Conservation (phyloP, 2,329 filamentous ascomycete genomes). For the Sphaerulina populicola region DNA sequence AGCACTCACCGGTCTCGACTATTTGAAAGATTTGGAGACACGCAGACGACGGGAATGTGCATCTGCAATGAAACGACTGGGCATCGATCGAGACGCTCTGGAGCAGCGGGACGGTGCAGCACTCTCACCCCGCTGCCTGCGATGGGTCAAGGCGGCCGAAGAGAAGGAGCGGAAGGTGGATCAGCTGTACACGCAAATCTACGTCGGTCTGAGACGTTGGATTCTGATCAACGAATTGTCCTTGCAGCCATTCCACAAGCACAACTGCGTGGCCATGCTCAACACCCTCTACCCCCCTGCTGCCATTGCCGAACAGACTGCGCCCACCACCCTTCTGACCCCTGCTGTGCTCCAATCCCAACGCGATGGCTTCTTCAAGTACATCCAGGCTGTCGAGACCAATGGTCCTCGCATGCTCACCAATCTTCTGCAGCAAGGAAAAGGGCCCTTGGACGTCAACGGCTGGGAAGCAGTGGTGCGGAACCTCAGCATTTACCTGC, state of each 20-base stretch:
- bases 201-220: conserved; percentile 56
- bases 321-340: conserved; percentile 48
- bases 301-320: conserved; percentile 33
- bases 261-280: conserved; percentile 59
- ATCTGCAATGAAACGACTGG: conserved; percentile 47
- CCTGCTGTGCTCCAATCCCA: conserved; percentile 47
- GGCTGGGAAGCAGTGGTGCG: conserved; percentile 47
- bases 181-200: conserved; percentile 53
- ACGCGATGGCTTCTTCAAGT: conserved; percentile 55
- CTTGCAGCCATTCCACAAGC: conserved; percentile 54
- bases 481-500: conserved; percentile 51
- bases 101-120: conserved; percentile 40
- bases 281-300: conserved; percentile 57
- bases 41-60: conserved; percentile 52
- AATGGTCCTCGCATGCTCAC: conserved; percentile 47
- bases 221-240: conserved; percentile 59
- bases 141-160: conserved; percentile 44
- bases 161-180: conserved; percentile 46
- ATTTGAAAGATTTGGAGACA: conserved; percentile 55
- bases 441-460: conserved; percentile 44
- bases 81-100: conserved; percentile 44
- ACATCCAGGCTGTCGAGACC: conserved; percentile 51
- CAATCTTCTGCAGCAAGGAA: conserved; percentile 47
- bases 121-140: conserved; percentile 46
- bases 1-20: conserved; percentile 57